Evolutionary conservation across 306 rosid genomes (phyloP), one percentile per base, ranked within the genome.

Genomic region (Medicago ruthenica): DNA sequence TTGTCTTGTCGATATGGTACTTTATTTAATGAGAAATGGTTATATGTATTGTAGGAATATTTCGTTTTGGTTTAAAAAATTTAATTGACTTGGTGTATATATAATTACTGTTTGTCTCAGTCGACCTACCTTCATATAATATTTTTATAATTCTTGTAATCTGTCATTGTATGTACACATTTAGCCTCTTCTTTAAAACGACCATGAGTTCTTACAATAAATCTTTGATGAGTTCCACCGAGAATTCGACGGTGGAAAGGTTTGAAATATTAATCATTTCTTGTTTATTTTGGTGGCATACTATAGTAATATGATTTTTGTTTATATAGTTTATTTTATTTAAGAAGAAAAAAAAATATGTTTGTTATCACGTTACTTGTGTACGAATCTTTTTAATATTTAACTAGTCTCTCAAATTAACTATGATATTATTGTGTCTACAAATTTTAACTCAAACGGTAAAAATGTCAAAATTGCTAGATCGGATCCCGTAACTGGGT

Each of bases 181-280:
- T 57, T 22, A 21, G 9, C 63, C n/a, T 8, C 63, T 58, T 58
- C n/a, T 58, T 58, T 12, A 5, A 58, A 55, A 55, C n/a, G 10
- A 55, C 34, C n/a, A 10, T 14, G 12, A 48, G 55, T 48, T 16
- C 47, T 12, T 7, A 5, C 9, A 24, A 24, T 54, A 3, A 16
- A 39, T 73, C 17, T 51, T 76, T 76, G 18, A 65, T 76, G 55
- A 14, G 3, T 37, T 76, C 72, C 45, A 9, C 54, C 27, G 9
- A 9, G n/a, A 21, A n/a, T 57, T 21, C 8, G 3, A 57, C 36
- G n/a, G 36, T 57, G 34, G 16, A 22, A 22, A 58, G 13, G 8
- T 58, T 58, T 58, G 37, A 57, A 18, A 55, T 55, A 18, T 18
- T 54, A 13, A 13, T 48, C 5, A 4, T 48, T 44, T 3, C 12